Percentiles rank a stretch among this genome's conserved stretches.
Conservation (phyloP, 1,284 basidiomycete species). For the Phylloporus sp. region DNA sequence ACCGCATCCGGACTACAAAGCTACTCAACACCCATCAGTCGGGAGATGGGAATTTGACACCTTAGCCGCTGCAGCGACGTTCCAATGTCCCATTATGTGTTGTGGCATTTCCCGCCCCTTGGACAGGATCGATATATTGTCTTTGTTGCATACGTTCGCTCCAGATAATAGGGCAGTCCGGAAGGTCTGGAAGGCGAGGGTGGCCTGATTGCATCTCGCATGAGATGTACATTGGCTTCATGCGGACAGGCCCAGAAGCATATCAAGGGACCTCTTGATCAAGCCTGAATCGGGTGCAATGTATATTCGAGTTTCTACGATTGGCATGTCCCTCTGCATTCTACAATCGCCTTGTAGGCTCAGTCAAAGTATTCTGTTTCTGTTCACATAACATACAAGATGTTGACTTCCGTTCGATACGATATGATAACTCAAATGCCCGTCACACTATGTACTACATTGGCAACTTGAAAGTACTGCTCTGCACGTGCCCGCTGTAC, state of each 20-base stretch:
- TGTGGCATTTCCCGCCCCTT: not conserved
- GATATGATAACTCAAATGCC: too few species aligned
- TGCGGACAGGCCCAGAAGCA: constrained; percentile 4
- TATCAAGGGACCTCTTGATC: constrained; percentile 1
- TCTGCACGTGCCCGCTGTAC: too few species aligned
- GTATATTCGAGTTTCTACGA: not conserved
- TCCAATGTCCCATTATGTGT: constrained; percentile 12
- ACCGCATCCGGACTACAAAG: constrained; percentile 6
- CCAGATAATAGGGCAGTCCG: constrained; percentile 15
- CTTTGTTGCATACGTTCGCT: constrained; percentile 7
- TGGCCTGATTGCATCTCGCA: constrained; percentile 8
- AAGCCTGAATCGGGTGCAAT: constrained; percentile 1
- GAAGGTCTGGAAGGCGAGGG: constrained; percentile 10
- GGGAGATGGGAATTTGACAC: constrained; percentile 10
- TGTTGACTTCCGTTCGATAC: too few species aligned
- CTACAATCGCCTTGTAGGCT: not conserved
- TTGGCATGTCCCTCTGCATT: not conserved
- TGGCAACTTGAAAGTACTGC: too few species aligned
- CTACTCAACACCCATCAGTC: constrained; percentile 6
- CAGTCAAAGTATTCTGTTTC: too few species aligned
- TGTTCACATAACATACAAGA: too few species aligned
- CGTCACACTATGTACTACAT: too few species aligned
- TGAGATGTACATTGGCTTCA: constrained; percentile 4
- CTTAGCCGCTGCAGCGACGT: constrained; percentile 3
- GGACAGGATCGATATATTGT: constrained; percentile 2